These are phyloP conservation scores for Candida sanyiensis DNA, from an alignment of 805 yeast genomes.

Conservation along the genomic window DNA sequence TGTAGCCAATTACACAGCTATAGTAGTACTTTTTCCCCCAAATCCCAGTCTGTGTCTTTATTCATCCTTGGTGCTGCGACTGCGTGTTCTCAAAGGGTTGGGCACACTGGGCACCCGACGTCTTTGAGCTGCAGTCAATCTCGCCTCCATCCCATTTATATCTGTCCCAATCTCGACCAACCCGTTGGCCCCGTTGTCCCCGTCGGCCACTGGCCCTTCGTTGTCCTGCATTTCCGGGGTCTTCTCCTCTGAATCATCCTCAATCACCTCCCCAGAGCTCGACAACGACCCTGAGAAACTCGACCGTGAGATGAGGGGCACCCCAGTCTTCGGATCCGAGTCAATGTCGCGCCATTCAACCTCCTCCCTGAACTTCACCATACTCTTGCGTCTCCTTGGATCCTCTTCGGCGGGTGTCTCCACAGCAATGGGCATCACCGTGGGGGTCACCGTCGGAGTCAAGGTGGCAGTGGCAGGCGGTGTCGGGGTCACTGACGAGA, in stretches of 20 bases:
- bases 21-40: too few relatives aligned
- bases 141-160: constrained; percentile 1
- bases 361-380: constrained; percentile 5
- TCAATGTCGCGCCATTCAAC: constrained; percentile 4
- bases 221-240: too few relatives aligned
- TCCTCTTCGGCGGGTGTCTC: neutral
- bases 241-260: too few relatives aligned
- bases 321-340: neutral
- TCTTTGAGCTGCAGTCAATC: constrained; percentile 23
- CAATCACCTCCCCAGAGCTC: neutral
- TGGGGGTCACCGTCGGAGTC: too few relatives aligned
- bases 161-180: neutral
- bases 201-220: neutral
- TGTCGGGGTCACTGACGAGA: too few relatives aligned
- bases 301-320: neutral
- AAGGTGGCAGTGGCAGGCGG: too few relatives aligned
- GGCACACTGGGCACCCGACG: constrained; percentile 24
- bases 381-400: constrained; percentile 1
- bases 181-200: neutral
- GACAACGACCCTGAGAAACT: constrained; percentile 3
- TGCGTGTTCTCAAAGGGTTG: constrained; percentile 26
- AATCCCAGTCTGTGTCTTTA: constrained; percentile 9
- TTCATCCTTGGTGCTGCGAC: constrained; percentile 23
- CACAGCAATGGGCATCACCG: neutral
- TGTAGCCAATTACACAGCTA: too few relatives aligned